Evolutionary conservation across 164 flowering plant genomes (phyloP).

Genomic region (Amborella trichopoda): DNA sequence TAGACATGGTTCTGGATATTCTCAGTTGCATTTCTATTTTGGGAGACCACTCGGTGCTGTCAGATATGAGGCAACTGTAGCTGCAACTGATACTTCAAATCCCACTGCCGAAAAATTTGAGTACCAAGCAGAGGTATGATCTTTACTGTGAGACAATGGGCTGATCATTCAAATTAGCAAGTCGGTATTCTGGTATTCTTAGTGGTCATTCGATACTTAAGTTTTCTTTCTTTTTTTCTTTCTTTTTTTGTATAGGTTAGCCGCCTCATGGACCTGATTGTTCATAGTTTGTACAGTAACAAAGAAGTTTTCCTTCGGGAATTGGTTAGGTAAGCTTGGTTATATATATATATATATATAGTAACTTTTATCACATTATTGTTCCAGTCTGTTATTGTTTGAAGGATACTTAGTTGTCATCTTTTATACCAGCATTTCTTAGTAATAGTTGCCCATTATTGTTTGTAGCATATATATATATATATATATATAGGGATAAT

Average conservation of each 20-base stretch:
- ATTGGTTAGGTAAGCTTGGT: slow-evolving; percentile 50
- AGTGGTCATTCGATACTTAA: not conserved
- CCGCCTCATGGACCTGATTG: slow-evolving; percentile 97
- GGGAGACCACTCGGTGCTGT: slow-evolving; percentile 20
- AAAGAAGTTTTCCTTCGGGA: slow-evolving; percentile 94
- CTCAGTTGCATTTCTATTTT: too few species aligned
- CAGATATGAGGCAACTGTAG: slow-evolving; percentile 75
- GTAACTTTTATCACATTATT: too few species aligned
- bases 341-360: too few species aligned
- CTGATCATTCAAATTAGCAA: not conserved
- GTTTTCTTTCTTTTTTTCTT: not conserved
- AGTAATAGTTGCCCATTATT: too few species aligned
- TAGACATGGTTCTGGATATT: not conserved
- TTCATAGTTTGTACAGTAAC: slow-evolving; percentile 86
- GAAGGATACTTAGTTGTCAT: too few species aligned
- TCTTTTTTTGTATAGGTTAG: slow-evolving; percentile 49
- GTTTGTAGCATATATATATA: too few species aligned
- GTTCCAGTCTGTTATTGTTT: too few species aligned
- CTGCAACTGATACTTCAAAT: slow-evolving; percentile 46
- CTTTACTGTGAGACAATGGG: not conserved
- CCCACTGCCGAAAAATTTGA: slow-evolving; percentile 68
- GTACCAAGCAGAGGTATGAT: slow-evolving; percentile 89
- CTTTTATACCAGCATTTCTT: too few species aligned
- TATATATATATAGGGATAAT: too few species aligned
- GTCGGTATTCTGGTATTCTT: not conserved